Evolutionary conservation across 108 stramenopile genomes (phyloP).

Genomic region (Skeletonema potamos): DNA sequence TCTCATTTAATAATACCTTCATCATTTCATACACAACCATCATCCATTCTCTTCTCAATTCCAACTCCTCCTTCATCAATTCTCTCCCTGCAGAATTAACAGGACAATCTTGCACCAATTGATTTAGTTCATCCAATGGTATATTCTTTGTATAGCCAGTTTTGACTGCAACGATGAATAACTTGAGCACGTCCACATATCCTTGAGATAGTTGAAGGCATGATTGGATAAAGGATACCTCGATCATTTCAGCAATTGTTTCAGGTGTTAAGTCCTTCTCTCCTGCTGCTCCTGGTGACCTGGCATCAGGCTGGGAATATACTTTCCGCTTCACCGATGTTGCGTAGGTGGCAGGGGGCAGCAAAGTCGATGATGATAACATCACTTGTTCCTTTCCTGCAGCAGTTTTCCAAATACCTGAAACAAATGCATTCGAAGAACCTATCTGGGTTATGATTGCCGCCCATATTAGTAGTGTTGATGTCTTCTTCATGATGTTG

Average conservation of each 20-base stretch:
- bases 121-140: conserved; percentile 28
- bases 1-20: conserved; percentile 12
- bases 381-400: background rate
- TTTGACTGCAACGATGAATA: conserved; percentile 79
- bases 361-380: background rate
- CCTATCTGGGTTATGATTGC: background rate
- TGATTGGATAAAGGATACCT: conserved; percentile 80
- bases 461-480: background rate
- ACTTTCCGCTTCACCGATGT: background rate
- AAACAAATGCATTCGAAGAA: background rate
- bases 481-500: background rate
- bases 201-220: conserved; percentile 74
- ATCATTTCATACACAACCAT: conserved; percentile 66
- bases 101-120: conserved; percentile 47
- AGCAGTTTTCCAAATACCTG: background rate
- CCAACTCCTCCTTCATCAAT: conserved; percentile 70
- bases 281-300: background rate
- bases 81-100: conserved; percentile 66
- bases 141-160: conserved; percentile 70
- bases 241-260: conserved; percentile 73
- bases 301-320: background rate
- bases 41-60: conserved; percentile 67
- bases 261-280: conserved; percentile 30
- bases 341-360: background rate
- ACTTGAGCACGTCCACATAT: conserved; percentile 80